phyloP scores from a whole-genome alignment of 306 rosid species.

The Cicer chorassanicum region DNA sequence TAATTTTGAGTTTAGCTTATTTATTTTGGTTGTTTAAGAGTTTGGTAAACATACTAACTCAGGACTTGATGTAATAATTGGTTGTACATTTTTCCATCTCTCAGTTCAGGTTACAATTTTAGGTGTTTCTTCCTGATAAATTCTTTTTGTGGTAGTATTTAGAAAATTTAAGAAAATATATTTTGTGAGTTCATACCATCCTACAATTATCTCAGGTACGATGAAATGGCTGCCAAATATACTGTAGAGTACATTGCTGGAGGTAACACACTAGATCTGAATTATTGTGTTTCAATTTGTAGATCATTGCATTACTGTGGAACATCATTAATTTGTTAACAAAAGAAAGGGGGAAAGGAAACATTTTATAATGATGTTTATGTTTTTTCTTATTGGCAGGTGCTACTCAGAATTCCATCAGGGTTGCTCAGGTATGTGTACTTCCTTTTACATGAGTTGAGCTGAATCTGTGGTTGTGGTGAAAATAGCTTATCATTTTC shows the following conservation, averaged over 20 bases:
- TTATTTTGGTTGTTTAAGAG: background rate
- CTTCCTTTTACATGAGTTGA: background rate
- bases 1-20: background rate
- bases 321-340: constrained; percentile 1
- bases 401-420: constrained; percentile 90
- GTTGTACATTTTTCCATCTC: constrained; percentile 2
- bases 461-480: constrained; percentile 12
- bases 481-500: constrained; percentile 22
- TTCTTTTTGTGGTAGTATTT: background rate
- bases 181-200: constrained; percentile 29
- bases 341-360: background rate
- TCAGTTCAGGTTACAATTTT: background rate
- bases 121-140: background rate
- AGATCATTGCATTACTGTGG: constrained; percentile 17
- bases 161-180: background rate
- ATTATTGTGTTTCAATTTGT: constrained; percentile 20
- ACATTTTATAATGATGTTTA: constrained; percentile 11
- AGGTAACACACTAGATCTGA: constrained; percentile 60
- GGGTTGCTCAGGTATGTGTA: constrained; percentile 84
- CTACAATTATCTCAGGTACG: constrained; percentile 63
- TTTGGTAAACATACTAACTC: background rate
- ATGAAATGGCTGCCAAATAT: constrained; percentile 61
- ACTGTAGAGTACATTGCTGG: constrained; percentile 94
- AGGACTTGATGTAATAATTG: constrained; percentile 12
- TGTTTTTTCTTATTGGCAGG: constrained; percentile 56